Conservation (phyloP, 371 early-diverging fungal genomes). For the Apophysomyces variabilis region DNA sequence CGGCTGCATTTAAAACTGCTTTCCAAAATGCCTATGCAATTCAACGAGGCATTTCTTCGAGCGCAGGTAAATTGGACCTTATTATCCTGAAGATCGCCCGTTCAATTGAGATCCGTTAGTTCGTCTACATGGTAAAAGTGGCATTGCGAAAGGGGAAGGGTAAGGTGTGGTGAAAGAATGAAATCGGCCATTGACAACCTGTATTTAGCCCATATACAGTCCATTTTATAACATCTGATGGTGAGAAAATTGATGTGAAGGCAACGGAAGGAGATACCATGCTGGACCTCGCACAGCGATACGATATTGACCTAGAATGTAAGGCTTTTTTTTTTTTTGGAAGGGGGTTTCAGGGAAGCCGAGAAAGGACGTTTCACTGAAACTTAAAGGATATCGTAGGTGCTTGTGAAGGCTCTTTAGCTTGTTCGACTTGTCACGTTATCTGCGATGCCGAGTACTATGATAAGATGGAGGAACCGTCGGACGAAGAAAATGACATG, state of each 20-base stretch:
- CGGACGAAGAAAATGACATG: conserved; percentile 99
- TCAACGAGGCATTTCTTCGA: conserved; percentile 28
- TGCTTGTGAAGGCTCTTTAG: conserved; percentile 98
- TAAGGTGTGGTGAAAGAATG: conserved; percentile 14
- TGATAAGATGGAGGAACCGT: conserved; percentile 89
- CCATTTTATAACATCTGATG: conserved; percentile 73
- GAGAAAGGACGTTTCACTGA: background rate
- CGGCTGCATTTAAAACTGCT: conserved; percentile 18
- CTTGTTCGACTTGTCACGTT: conserved; percentile 98
- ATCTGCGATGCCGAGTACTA: conserved; percentile 88
- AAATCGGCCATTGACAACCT: background rate
- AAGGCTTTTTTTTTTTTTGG: background rate
- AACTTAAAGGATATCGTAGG: conserved; percentile 45
- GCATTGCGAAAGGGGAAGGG: conserved; percentile 44
- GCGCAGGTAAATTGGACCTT: conserved; percentile 26
- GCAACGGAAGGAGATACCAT: conserved; percentile 89
- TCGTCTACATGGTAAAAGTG: conserved; percentile 38
- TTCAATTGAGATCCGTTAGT: conserved; percentile 19
- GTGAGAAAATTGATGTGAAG: conserved; percentile 74
- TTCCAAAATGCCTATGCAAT: conserved; percentile 1
- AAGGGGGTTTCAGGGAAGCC: background rate
- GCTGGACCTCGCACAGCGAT: conserved; percentile 94
- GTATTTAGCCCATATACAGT: conserved; percentile 49
- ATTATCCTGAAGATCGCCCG: background rate
- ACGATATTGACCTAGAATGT: conserved; percentile 98